Base-by-base conservation (phyloP, 208 protist species). In the Crithidia mellificae region DNA sequence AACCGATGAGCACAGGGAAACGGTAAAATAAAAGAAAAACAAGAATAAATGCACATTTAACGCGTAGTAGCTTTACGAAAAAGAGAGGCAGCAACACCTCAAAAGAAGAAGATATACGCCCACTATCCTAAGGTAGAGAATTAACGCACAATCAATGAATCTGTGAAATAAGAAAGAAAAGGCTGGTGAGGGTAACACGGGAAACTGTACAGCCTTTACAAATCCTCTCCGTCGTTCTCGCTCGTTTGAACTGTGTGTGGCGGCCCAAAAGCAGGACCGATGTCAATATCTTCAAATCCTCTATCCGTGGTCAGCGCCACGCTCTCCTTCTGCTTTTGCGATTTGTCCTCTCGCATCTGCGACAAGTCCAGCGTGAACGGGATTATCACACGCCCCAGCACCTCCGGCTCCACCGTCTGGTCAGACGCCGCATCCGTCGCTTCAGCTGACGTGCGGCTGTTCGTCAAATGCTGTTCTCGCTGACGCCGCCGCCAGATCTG, bases 311-410 rank as follows among this genome's bases (percentile, higher is more conserved):
- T 34, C 19, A 52, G 51, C n/a, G 47, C 47, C 43, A 64, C 65
- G 29, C 32, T 36, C 9, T 46, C 27, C 49, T 46, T 51, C 2
- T 34, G 74, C 54, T 25, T 49, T 61, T 68, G n/a, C 4, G 39
- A 63, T 19, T 51, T 53, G 32, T 67, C 41, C 39, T 25, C 14
- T 47, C 22, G 15, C 41, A 70, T 32, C 38, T 78, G 46, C 44
- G 44, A 38, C 0, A 72, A 49, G 25, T 65, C 20, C 15, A 94
- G 56, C 34, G 46, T 50, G 68, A 95, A 95, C 6, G 83, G 85
- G 17, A 95, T 51, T 9, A 88, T 36, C 14, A 95, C 20, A 7
- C 87, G 84, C 3, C 87, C 87, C 0, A 95, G 77, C 24, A 76
- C 44, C 50, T 90, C 83, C 14, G 55, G 62, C 49, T 81, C 77